Conservation (phyloP, 495 filamentous ascomycete species). For the Xylaria nigripes region DNA sequence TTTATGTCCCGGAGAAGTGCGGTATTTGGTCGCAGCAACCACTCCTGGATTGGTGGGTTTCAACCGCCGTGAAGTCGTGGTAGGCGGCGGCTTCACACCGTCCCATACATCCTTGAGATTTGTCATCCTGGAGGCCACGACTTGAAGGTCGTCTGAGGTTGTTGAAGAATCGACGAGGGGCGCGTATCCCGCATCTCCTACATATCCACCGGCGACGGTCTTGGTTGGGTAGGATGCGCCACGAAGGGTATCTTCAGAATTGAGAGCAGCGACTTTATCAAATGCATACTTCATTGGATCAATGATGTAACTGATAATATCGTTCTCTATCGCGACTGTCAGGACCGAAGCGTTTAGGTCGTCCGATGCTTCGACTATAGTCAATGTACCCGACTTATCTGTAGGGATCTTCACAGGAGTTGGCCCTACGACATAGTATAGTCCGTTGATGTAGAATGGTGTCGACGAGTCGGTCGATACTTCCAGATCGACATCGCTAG, state of each 20-base stretch:
- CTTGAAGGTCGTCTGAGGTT: not conserved
- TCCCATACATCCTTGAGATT: not conserved
- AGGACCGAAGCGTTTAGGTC: not conserved
- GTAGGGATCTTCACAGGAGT: not conserved
- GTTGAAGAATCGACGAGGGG: not conserved
- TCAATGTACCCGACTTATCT: not conserved
- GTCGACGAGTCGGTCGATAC: not conserved
- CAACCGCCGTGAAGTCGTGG: not conserved
- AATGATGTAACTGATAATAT: slow-evolving; percentile 2
- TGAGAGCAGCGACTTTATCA: slow-evolving; percentile 2
- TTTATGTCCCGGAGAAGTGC: not conserved
- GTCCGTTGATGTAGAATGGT: slow-evolving; percentile 5
- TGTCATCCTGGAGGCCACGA: not conserved
- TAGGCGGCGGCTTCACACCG: not conserved
- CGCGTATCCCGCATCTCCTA: not conserved
- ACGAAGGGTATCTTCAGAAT: not conserved
- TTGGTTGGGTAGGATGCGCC: not conserved
- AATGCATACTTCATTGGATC: slow-evolving; percentile 6
- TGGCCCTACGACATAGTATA: not conserved
- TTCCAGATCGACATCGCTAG: not conserved
- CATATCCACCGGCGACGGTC: not conserved
- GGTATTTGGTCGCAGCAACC: not conserved
- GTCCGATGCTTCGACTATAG: not conserved
- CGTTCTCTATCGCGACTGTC: slow-evolving; percentile 1
- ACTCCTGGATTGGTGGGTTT: not conserved